Conservation (phyloP, 2,329 filamentous ascomycete species). For the Elsinoe australis region DNA sequence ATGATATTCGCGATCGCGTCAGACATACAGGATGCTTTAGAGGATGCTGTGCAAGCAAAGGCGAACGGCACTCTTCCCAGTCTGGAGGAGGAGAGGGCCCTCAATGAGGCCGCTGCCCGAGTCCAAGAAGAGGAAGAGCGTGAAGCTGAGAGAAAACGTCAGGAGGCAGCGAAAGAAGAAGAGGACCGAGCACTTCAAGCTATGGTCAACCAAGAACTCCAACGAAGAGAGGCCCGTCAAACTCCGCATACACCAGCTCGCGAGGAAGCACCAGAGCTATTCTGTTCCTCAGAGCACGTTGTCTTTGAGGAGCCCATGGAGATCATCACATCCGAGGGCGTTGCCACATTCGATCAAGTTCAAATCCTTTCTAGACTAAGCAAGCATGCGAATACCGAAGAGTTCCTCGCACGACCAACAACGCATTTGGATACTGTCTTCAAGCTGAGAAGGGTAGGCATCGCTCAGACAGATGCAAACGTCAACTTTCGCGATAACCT, state of each 20-base stretch:
- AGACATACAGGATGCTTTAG: conserved; percentile 61
- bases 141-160: conserved; percentile 34
- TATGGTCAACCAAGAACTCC: conserved; percentile 65
- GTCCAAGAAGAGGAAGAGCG: conserved; percentile 46
- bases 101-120: conserved; percentile 66
- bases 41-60: conserved; percentile 74
- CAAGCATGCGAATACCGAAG: neutral
- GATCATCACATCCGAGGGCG: conserved; percentile 24
- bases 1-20: conserved; percentile 58
- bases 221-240: conserved; percentile 49
- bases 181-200: conserved; percentile 63
- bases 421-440: neutral
- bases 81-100: conserved; percentile 78
- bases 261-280: neutral
- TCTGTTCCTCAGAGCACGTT: neutral
- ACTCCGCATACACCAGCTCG: conserved; percentile 9
- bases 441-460: neutral
- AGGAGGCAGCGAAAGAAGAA: conserved; percentile 43
- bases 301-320: conserved; percentile 26
- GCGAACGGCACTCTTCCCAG: conserved; percentile 71
- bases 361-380: conserved; percentile 2
- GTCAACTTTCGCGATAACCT: conserved; percentile 49
- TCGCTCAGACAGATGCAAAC: neutral
- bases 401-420: neutral
- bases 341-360: conserved; percentile 17